Conservation (phyloP, 495 filamentous ascomycete species). For the Aeminium ludgeri region DNA sequence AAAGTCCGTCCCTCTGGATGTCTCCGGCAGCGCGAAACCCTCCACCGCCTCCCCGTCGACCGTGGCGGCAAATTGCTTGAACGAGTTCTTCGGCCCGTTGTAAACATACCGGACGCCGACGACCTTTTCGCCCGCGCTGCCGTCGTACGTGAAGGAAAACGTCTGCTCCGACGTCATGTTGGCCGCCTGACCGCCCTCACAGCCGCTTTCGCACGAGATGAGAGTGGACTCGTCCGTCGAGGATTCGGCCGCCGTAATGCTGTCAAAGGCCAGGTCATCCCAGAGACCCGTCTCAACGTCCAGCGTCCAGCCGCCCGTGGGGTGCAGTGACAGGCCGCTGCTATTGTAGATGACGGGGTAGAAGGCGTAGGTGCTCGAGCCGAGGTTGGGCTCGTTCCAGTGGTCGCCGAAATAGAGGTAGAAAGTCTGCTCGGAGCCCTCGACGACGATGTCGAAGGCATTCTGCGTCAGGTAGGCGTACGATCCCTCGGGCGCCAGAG, state of each 20-base stretch:
- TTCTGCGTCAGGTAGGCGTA: conserved; percentile 8
- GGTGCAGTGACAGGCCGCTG: neutral
- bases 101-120: neutral
- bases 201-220: neutral
- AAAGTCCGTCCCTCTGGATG: neutral
- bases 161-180: neutral
- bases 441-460: conserved; percentile 5
- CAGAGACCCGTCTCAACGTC: neutral
- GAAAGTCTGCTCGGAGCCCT: neutral
- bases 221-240: neutral
- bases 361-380: neutral
- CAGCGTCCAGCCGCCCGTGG: neutral
- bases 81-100: neutral
- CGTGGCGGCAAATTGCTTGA: neutral
- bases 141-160: neutral
- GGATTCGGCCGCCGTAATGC: neutral
- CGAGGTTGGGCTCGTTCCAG: neutral
- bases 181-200: neutral
- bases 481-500: conserved; percentile 2
- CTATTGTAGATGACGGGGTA: neutral
- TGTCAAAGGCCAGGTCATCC: neutral
- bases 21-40: neutral
- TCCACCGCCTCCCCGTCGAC: neutral
- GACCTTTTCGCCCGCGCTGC: neutral
- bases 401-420: conserved; percentile 9